Evolutionary conservation across 805 yeast genomes (phyloP), one percentile per base, ranked within the genome.

Genomic region (Candida maris): DNA sequence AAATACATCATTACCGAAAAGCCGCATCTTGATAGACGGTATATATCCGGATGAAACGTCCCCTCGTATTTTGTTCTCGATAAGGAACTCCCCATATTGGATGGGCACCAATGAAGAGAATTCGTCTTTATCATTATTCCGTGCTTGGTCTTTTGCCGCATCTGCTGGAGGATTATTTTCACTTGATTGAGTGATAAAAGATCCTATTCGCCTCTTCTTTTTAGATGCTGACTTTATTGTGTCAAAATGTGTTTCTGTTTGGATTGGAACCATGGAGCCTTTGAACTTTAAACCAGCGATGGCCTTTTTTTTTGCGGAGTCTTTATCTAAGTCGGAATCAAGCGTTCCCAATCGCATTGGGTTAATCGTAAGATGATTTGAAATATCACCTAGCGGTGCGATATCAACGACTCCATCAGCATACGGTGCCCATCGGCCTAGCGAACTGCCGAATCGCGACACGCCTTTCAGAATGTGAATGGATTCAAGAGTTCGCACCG

Each of bases 341-440:
- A 35, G 34, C 4, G 35, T 45, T 6, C 59, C 64, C 3, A 43
- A 46, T 3, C 37, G 36, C 26, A 38, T 44, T 4, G 59, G 60
- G 27, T 49, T 45, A 10, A 75, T 39, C 1, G 66, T 42, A 3
- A 60, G 44, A 51, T 80, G 86, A 1, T 53, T 47, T 6, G 58
- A 60, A 1, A 63, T 53, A 23, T 67, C 58, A 13, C 70, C 74
- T 24, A 84, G 62, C 0, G 94, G 89, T 1, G 79, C 71, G 3
- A 72, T 66, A 56, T 85, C 95, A 5, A 78, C 75, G 1, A 67
- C 61, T 0, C 77, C 78, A 45, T 79, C 77, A 0, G 94, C 91
- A 55, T 83, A 85, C 0, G 81, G 73, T 0, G 75, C 54, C 94
- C 94, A 85, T 6, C 75, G 67, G 0, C 91, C 95, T 37, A 81